These are phyloP conservation scores for Pichia sporocuriosa DNA, from an alignment of 805 yeast species.

Conservation along the genomic window DNA sequence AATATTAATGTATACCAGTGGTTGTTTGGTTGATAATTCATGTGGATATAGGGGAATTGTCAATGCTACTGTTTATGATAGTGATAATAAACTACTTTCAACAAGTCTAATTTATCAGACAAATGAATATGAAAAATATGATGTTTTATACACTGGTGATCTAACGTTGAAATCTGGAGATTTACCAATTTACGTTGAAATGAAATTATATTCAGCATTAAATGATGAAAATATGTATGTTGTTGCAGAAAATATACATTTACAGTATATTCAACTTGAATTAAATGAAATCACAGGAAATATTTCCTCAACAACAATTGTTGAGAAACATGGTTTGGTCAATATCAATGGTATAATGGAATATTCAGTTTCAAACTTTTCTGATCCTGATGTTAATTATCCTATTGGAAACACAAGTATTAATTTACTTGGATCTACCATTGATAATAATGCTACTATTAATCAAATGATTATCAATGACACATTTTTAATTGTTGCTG, in stretches of 20 bases:
- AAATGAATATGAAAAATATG: slow-evolving; percentile 75
- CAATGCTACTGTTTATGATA: slow-evolving; percentile 60
- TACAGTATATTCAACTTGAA: slow-evolving; percentile 36
- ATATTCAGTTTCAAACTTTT: slow-evolving; percentile 64
- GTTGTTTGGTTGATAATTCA: slow-evolving; percentile 62
- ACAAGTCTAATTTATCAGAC: slow-evolving; percentile 63
- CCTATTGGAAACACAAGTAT: slow-evolving; percentile 45
- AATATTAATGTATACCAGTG: slow-evolving; percentile 75
- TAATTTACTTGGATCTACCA: slow-evolving; percentile 31
- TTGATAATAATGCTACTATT: slow-evolving; percentile 37
- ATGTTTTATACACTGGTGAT: slow-evolving; percentile 65
- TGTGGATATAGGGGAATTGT: slow-evolving; percentile 71
- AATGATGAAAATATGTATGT: slow-evolving; percentile 37
- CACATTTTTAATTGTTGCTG: slow-evolving; percentile 39
- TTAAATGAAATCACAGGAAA: slow-evolving; percentile 8
- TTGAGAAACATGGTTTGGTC: neutral
- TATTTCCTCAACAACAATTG: neutral
- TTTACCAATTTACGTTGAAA: slow-evolving; percentile 32
- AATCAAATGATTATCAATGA: slow-evolving; percentile 29
- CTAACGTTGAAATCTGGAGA: slow-evolving; percentile 39
- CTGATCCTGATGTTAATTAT: slow-evolving; percentile 17
- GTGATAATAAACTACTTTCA: slow-evolving; percentile 37
- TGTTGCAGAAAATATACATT: slow-evolving; percentile 56
- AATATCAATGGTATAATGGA: slow-evolving; percentile 73
- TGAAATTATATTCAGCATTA: slow-evolving; percentile 32